Conservation (phyloP, 352 stramenopile genomes). For the Phytophthora tentaculata region DNA sequence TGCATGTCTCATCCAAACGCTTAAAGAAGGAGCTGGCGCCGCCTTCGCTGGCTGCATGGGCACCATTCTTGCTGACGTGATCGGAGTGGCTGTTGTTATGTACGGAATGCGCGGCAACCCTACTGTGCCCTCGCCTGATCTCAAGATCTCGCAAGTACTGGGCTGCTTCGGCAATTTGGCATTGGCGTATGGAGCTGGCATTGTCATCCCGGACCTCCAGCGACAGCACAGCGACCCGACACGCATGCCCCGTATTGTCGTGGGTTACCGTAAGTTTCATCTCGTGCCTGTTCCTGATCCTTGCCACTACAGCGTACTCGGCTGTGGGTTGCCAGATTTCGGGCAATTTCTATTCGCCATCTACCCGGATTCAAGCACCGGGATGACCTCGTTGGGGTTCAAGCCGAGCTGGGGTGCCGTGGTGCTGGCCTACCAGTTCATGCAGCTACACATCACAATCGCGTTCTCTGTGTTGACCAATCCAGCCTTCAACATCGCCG, state of each 20-base stretch:
- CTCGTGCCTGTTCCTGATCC: constrained; percentile 52
- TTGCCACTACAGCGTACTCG: constrained; percentile 48
- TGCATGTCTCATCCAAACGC: constrained; percentile 45
- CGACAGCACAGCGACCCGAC: constrained; percentile 42
- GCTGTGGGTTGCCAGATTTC: constrained; percentile 60
- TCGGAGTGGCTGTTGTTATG: constrained; percentile 44
- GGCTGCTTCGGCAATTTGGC: constrained; percentile 61
- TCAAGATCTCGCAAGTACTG: constrained; percentile 51
- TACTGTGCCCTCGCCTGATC: constrained; percentile 31
- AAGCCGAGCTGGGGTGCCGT: constrained; percentile 43
- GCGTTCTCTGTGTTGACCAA: constrained; percentile 58
- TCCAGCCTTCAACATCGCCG: constrained; percentile 55
- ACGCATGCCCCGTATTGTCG: constrained; percentile 65
- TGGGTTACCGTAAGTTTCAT: constrained; percentile 54
- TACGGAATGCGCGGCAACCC: constrained; percentile 50
- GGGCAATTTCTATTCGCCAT: constrained; percentile 63
- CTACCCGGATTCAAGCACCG: neutral
- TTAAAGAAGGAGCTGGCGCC: constrained; percentile 17
- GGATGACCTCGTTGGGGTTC: constrained; percentile 58
- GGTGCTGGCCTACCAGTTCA: constrained; percentile 61
- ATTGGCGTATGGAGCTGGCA: constrained; percentile 56
- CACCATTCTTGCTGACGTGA: constrained; percentile 54
- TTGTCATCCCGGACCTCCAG: constrained; percentile 61
- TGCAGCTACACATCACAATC: constrained; percentile 56
- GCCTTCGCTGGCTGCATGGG: constrained; percentile 55